A percentile compares a stretch with the other conserved stretches of the same genome.
Conservation (phyloP, 2,329 filamentous ascomycete species). For the Trichoderma sp. region DNA sequence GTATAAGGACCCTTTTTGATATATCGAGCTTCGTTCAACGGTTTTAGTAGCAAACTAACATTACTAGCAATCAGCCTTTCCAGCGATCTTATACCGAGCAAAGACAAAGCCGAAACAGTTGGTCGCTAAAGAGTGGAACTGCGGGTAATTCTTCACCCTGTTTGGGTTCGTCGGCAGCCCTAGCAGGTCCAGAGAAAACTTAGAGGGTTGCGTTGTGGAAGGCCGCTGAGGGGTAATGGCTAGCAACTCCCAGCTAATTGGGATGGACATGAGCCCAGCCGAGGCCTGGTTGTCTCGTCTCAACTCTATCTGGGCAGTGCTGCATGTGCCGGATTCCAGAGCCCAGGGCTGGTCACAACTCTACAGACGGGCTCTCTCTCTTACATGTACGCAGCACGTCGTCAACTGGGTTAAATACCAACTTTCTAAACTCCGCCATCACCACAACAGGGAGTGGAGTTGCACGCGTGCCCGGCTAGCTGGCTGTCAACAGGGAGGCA, state of each 20-base stretch:
- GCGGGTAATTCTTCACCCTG: neutral
- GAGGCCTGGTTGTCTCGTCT: neutral
- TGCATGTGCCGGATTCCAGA: neutral
- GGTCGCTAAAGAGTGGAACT: neutral
- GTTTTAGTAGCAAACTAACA: neutral
- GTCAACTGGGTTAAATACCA: neutral
- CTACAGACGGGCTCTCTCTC: neutral
- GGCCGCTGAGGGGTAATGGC: neutral
- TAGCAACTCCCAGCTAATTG: slow-evolving; percentile 1
- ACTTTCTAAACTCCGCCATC: neutral
- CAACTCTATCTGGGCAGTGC: neutral
- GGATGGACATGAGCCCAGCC: neutral
- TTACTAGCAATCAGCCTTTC: neutral
- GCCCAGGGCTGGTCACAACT: neutral
- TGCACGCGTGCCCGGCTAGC: neutral
- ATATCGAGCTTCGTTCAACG: neutral
- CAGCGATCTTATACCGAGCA: neutral
- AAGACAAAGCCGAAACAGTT: neutral
- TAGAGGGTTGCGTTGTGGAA: neutral
- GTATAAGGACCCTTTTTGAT: neutral
- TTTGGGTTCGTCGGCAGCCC: neutral
- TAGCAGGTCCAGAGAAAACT: neutral
- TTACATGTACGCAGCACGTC: neutral
- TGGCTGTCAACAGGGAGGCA: neutral
- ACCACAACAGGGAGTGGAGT: neutral